A percentile compares a stretch with the other conserved stretches of the same genome.
Conservation (phyloP, 2,329 filamentous ascomycete species). For the Cercospora sp. region DNA sequence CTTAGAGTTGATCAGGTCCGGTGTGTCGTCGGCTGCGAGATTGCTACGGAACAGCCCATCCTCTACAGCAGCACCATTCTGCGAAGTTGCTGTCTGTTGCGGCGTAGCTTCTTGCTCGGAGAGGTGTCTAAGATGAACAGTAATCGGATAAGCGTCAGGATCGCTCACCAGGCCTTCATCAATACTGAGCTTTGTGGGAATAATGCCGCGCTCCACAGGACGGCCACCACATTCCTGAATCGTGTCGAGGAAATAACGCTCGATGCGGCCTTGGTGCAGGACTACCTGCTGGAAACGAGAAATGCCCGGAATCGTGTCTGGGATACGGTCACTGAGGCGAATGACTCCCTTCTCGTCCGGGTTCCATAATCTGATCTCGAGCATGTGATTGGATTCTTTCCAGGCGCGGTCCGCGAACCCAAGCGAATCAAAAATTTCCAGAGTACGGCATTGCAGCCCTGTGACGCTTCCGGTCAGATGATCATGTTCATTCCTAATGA, state of each 20-base stretch:
- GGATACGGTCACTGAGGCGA: slow-evolving; percentile 57
- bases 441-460: slow-evolving; percentile 45
- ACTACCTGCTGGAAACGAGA: slow-evolving; percentile 61
- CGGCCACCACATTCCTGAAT: slow-evolving; percentile 53
- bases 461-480: too few relatives aligned
- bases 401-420: slow-evolving; percentile 61
- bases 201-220: slow-evolving; percentile 59
- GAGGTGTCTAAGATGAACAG: slow-evolving; percentile 58
- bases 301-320: slow-evolving; percentile 55
- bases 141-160: slow-evolving; percentile 59
- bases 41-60: slow-evolving; percentile 64
- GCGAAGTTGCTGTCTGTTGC: slow-evolving; percentile 42
- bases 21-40: slow-evolving; percentile 29
- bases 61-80: slow-evolving; percentile 38
- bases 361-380: slow-evolving; percentile 54
- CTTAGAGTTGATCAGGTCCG: slow-evolving; percentile 14
- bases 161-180: slow-evolving; percentile 55
- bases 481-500: too few relatives aligned
- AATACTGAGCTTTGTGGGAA: slow-evolving; percentile 58
- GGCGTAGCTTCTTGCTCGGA: slow-evolving; percentile 60
- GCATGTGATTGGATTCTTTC: slow-evolving; percentile 65
- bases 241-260: slow-evolving; percentile 49
- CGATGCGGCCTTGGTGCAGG: slow-evolving; percentile 69
- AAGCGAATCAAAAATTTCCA: slow-evolving; percentile 58
- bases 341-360: slow-evolving; percentile 60